phyloP scores from a whole-genome alignment of 2,329 filamentous ascomycete genomes.

The Lasiodiplodia sp. region DNA sequence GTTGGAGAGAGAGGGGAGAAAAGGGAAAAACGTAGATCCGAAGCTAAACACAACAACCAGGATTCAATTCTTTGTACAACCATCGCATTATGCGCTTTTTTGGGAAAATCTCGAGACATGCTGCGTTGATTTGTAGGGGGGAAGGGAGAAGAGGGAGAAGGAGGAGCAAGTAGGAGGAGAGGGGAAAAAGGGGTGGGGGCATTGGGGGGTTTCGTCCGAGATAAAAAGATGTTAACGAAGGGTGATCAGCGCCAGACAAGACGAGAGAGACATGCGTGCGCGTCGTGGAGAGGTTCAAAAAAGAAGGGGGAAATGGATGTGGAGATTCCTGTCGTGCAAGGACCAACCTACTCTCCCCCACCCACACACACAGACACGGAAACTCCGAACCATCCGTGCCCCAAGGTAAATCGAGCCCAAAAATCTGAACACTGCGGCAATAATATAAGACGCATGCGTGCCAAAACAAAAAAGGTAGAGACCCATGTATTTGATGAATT shows the following conservation, averaged over 20 bases:
- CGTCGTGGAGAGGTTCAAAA: not conserved
- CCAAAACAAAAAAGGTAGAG: conserved; percentile 8
- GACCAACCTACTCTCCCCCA: not conserved
- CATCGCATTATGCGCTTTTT: conserved; percentile 13
- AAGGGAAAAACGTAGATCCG: not conserved
- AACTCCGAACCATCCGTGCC: not conserved
- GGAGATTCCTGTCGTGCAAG: not conserved
- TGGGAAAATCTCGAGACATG: not conserved
- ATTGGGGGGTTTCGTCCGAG: not conserved
- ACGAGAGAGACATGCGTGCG: not conserved
- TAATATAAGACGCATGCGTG: not conserved
- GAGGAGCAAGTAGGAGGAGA: not conserved
- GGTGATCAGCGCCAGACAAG: not conserved
- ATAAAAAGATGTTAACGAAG: not conserved
- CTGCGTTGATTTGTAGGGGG: conserved; percentile 1
- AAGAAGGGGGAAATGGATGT: not conserved
- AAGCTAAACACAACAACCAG: not conserved
- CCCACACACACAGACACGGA: not conserved
- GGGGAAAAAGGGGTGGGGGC: not conserved
- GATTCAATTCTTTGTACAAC: conserved; percentile 12
- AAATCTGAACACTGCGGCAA: conserved; percentile 2
- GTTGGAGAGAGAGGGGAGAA: not conserved
- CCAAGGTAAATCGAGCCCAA: not conserved
- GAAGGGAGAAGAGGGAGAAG: not conserved
- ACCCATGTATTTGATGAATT: conserved; percentile 28